phyloP scores from a whole-genome alignment of 176 grass and related monocot genomes.

The Raddia guianensis region DNA sequence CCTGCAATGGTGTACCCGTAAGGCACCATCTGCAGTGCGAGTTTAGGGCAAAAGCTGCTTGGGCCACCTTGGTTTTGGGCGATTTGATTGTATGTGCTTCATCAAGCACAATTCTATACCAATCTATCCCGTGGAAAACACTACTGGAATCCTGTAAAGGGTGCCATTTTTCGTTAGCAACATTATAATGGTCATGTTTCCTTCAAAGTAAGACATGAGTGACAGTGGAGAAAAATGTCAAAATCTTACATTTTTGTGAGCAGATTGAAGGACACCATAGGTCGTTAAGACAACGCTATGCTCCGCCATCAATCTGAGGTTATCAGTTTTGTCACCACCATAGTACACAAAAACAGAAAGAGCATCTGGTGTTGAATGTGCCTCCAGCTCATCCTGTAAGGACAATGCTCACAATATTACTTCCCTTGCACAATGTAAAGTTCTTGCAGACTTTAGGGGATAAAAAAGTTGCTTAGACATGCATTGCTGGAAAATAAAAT shows the following conservation, averaged over 20 bases:
- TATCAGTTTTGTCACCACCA: conserved; percentile 66
- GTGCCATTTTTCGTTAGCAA: conserved; percentile 24
- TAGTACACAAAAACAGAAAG: conserved; percentile 88
- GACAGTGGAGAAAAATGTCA: neutral
- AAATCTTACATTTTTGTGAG: conserved; percentile 66
- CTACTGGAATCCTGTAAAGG: conserved; percentile 57
- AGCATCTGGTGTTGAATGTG: conserved; percentile 62
- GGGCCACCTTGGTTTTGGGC: conserved; percentile 69
- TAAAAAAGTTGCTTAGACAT: conserved; percentile 2
- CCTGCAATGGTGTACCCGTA: conserved; percentile 90
- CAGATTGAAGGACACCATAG: conserved; percentile 67
- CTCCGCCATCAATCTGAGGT: conserved; percentile 56
- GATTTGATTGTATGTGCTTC: conserved; percentile 93
- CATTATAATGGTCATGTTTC: neutral
- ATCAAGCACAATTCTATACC: conserved; percentile 90
- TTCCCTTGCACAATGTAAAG: neutral
- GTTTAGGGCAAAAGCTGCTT: conserved; percentile 69
- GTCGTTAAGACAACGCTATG: conserved; percentile 86
- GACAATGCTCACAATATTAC: conserved; percentile 22
- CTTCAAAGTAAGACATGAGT: neutral
- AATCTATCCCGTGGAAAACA: conserved; percentile 75
- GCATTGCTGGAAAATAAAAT: neutral
- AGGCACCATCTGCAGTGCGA: conserved; percentile 93
- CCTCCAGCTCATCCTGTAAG: conserved; percentile 76
- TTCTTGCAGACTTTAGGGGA: neutral